Conservation (phyloP, 495 filamentous ascomycete species). For the Penicillium odoratum region DNA sequence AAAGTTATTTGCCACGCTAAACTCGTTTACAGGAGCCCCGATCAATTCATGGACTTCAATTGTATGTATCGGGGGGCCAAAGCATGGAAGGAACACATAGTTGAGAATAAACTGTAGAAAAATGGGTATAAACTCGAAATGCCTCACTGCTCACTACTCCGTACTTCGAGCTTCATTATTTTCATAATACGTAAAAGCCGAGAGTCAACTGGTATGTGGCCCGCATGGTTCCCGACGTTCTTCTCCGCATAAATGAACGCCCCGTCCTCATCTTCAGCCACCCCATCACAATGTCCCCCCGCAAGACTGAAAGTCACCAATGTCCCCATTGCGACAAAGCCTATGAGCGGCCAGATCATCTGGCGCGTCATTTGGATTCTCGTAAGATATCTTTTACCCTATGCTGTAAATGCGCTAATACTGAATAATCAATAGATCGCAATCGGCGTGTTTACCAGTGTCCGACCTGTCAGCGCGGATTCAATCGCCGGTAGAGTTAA, state of each 20-base stretch:
- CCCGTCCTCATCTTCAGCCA: too few species aligned
- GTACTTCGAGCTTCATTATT: too few species aligned
- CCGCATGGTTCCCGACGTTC: too few species aligned
- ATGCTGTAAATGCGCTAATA: neutral
- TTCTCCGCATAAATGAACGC: too few species aligned
- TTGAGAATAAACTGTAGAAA: neutral
- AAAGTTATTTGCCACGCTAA: neutral
- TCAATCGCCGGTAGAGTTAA: slow-evolving; percentile 23
- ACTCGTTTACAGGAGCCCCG: slow-evolving; percentile 24
- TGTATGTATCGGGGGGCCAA: slow-evolving; percentile 38
- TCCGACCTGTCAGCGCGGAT: slow-evolving; percentile 20
- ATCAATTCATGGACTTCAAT: slow-evolving; percentile 47
- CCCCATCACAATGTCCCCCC: slow-evolving; percentile 15
- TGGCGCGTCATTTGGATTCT: slow-evolving; percentile 33
- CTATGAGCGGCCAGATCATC: slow-evolving; percentile 29
- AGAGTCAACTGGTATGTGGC: too few species aligned
- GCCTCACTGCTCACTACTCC: too few species aligned
- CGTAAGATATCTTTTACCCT: slow-evolving; percentile 9
- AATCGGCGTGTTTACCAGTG: slow-evolving; percentile 27
- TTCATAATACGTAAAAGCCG: too few species aligned
- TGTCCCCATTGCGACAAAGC: slow-evolving; percentile 29
- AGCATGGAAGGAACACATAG: slow-evolving; percentile 24
- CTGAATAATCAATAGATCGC: slow-evolving; percentile 11
- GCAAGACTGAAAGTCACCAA: slow-evolving; percentile 18
- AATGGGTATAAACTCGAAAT: too few species aligned